phyloP scores from a whole-genome alignment of 2,329 filamentous ascomycete genomes.

The Teratosphaeria nubilosa region DNA sequence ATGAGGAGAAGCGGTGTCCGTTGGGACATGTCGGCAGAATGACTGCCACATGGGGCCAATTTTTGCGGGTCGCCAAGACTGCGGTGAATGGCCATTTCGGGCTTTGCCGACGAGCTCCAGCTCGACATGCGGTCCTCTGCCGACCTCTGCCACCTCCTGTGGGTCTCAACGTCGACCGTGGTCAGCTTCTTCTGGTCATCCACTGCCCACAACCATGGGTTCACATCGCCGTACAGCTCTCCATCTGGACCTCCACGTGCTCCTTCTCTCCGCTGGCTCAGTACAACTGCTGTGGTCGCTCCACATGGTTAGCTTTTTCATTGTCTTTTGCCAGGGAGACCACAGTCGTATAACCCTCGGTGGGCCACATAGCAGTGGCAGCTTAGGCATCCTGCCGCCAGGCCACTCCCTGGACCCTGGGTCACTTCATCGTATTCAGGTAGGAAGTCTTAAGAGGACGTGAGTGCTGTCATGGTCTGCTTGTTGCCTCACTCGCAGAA shows the following conservation, averaged over 20 bases:
- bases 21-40: too few species aligned
- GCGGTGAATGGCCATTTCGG: neutral
- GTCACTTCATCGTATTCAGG: too few species aligned
- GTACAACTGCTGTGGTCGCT: neutral
- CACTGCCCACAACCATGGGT: neutral
- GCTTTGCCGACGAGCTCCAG: neutral
- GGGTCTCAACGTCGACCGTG: neutral
- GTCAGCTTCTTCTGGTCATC: neutral
- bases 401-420: too few species aligned
- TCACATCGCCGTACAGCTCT: too few species aligned
- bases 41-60: neutral
- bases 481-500: too few species aligned
- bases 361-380: neutral
- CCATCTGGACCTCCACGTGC: too few species aligned
- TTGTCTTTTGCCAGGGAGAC: neutral
- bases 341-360: neutral
- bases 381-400: neutral
- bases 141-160: neutral
- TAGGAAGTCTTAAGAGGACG: too few species aligned
- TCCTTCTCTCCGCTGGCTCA: neutral
- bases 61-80: neutral
- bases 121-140: neutral
- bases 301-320: neutral
- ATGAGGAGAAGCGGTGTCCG: too few species aligned
- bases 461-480: too few species aligned